Conservation (phyloP, 306 rosid genomes). For the Inga oerstediana region DNA sequence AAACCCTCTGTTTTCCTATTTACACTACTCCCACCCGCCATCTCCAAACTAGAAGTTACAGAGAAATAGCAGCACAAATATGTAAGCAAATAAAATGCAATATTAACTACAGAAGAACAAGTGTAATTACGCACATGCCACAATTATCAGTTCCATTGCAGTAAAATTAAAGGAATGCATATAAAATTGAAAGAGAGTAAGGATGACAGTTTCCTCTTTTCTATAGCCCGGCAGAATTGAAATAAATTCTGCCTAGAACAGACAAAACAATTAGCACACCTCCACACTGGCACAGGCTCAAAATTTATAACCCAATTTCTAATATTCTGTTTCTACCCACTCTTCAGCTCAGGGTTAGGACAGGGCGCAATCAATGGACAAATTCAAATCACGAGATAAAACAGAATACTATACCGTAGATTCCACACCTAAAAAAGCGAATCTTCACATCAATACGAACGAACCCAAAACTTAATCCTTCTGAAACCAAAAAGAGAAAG, state of each 20-base stretch:
- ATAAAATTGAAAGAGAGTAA: constrained; percentile 20
- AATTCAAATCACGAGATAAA: constrained; percentile 22
- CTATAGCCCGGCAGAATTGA: background rate
- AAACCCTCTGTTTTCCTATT: constrained; percentile 38
- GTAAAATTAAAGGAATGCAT: constrained; percentile 11
- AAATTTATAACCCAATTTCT: constrained; percentile 11
- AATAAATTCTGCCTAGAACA: constrained; percentile 25
- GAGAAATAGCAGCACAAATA: constrained; percentile 12
- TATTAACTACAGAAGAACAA: background rate
- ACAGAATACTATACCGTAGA: constrained; percentile 33
- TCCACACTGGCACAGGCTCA: background rate
- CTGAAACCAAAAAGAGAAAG: constrained; percentile 34
- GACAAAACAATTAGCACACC: background rate
- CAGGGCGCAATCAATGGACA: constrained; percentile 30
- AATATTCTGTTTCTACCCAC: background rate
- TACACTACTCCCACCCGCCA: constrained; percentile 67
- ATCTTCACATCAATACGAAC: constrained; percentile 46
- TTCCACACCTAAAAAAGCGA: constrained; percentile 51
- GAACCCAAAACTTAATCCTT: constrained; percentile 37
- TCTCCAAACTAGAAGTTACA: constrained; percentile 51
- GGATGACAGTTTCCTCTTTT: constrained; percentile 9
- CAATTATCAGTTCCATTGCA: constrained; percentile 18
- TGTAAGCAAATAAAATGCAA: background rate
- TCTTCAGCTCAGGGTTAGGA: constrained; percentile 12
- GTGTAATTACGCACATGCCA: constrained; percentile 5